Percentiles rank a stretch among this genome's conserved stretches.
These are phyloP conservation scores for maize (Zea mays) DNA, from an alignment of 176 grass and related monocot genomes.

Conservation along the genomic window DNA sequence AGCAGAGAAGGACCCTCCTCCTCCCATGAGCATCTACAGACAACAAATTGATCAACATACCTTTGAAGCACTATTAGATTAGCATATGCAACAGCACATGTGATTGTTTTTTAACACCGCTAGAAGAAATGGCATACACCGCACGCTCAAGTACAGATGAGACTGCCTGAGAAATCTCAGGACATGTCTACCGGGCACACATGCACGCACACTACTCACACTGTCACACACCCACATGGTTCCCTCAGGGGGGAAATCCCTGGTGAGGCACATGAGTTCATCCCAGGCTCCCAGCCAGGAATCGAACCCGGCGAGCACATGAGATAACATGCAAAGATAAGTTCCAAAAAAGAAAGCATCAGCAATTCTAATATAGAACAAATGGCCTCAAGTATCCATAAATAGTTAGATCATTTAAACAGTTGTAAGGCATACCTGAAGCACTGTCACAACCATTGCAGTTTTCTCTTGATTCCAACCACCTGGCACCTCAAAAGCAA, in stretches of 20 bases:
- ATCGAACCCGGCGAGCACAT: not conserved
- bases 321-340: slow-evolving; percentile 34
- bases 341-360: not conserved
- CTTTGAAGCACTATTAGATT: not conserved
- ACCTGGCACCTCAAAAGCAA: slow-evolving; percentile 84
- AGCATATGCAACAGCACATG: not conserved
- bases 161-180: no score
- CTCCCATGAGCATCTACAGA: slow-evolving; percentile 88
- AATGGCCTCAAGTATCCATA: slow-evolving; percentile 8
- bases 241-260: no score
- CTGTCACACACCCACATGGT: no score
- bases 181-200: no score
- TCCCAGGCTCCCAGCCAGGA: no score
- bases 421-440: slow-evolving; percentile 59
- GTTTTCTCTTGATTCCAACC: slow-evolving; percentile 75
- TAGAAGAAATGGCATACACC: no score
- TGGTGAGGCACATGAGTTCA: no score
- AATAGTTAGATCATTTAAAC: slow-evolving; percentile 28
- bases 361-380: not conserved
- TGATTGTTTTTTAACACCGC: no score
- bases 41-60: slow-evolving; percentile 19
- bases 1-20: slow-evolving; percentile 83
- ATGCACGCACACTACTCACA: no score
- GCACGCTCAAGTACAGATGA: no score
- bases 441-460: slow-evolving; percentile 63